A percentile compares a stretch with the other conserved stretches of the same genome.
Evolutionary conservation across 352 stramenopile species (phyloP).

Genomic region (Phytophthora constricta): DNA sequence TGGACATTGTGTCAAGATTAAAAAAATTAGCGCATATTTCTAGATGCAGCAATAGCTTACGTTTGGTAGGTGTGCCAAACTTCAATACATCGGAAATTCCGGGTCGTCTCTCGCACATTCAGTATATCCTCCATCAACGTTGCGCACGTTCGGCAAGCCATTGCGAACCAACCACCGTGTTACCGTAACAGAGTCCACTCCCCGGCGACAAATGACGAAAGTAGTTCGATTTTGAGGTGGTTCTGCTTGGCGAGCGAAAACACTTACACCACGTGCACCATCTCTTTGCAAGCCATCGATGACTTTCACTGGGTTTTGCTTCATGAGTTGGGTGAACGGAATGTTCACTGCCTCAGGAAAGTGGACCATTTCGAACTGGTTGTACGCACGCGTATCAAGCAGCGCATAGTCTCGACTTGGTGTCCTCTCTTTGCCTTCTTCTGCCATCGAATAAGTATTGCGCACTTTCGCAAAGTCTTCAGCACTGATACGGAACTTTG

Average conservation of each 20-base stretch:
- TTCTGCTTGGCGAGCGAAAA: too few species aligned
- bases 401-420: slow-evolving; percentile 42
- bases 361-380: slow-evolving; percentile 82
- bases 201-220: slow-evolving; percentile 84
- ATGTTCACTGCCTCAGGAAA: slow-evolving; percentile 75
- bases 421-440: not conserved
- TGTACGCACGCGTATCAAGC: slow-evolving; percentile 59
- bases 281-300: slow-evolving; percentile 27
- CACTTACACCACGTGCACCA: not conserved
- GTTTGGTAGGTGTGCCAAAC: not conserved
- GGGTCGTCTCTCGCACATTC: slow-evolving; percentile 59
- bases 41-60: slow-evolving; percentile 26
- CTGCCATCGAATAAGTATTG: not conserved
- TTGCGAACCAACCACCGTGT: slow-evolving; percentile 61
- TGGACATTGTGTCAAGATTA: slow-evolving; percentile 3
- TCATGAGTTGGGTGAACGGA: slow-evolving; percentile 56
- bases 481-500: slow-evolving; percentile 42
- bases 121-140: slow-evolving; percentile 78
- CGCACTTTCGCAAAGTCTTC: slow-evolving; percentile 49
- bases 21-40: slow-evolving; percentile 20
- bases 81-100: slow-evolving; percentile 80
- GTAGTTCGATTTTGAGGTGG: slow-evolving; percentile 16
- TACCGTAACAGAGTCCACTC: slow-evolving; percentile 70
- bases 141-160: slow-evolving; percentile 52
- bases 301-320: slow-evolving; percentile 26